Base-by-base conservation (phyloP, 2,329 filamentous ascomycete genomes). In the Chalaropsis ovoidea region DNA sequence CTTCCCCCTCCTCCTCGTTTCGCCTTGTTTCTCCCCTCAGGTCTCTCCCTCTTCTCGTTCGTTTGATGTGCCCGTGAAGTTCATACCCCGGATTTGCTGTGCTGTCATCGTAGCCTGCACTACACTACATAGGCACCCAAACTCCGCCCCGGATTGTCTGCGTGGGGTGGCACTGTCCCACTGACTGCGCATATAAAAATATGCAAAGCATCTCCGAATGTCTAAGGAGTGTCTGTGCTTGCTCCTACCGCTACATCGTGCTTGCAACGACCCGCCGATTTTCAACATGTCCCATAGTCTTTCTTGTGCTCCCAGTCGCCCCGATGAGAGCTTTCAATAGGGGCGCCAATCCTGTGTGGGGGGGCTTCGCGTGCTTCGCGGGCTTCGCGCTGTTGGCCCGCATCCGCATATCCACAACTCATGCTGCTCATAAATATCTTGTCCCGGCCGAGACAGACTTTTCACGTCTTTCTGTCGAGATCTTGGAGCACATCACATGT, bases 41-140 rank as follows among this genome's bases (percentile, higher is more conserved):
- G 27, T n/a, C 27, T 35, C 52, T 35, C n/a, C 54, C 52, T 58
- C 52, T 58, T 27, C 54, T 39, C 7, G 13, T n/a, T 35, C 8
- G 54, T 39, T 58, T 58, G 54, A 58, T 58, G 13, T 39, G n/a
- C 54, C 39, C 54, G 27, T 19, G 54, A 39, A 27, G 54, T 11
- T 58, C 27, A 15, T 35, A 31, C 54, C 54, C 54, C 54, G 54
- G 54, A 58, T 39, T 39, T 58, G 54, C 54, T 58, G 54, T 58
- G 54, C 54, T 58, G 54, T 31, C 54, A 31, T 39, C 15, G 27
- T 39, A 52, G 47, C 22, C 11, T 22, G n/a, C 8, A 49, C n/a
- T 19, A 47, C 3, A 31, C 31, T 31, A 6, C 31, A 31, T 31
- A 19, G 47, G 15, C 11, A 13, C 47, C 8, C 47, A 27, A 52